Percentiles rank a stretch among this genome's conserved stretches.
These are phyloP conservation scores for Globisporangium abappressorium DNA, from an alignment of 352 stramenopile species.

Conservation along the genomic window DNA sequence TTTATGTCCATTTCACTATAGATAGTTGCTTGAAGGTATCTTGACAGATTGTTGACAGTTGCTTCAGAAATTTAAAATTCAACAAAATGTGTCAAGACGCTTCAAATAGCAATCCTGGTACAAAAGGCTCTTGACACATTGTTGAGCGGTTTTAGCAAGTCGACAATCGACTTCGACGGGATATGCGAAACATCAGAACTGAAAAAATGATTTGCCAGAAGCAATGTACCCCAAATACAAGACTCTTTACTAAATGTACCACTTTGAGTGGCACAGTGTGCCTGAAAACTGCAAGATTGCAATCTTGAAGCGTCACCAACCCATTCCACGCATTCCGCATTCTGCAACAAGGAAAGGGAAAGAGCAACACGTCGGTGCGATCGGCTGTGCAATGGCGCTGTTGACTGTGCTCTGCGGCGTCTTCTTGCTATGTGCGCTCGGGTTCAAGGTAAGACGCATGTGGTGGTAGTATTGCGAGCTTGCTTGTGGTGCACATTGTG, in stretches of 20 bases:
- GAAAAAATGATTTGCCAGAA: no score
- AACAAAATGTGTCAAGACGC: no score
- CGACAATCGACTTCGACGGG: no score
- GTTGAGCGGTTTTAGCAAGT: no score
- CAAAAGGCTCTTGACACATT: no score
- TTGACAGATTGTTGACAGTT: no score
- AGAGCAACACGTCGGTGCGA: not conserved
- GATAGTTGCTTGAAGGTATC: no score
- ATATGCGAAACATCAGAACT: no score
- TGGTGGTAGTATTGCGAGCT: no score
- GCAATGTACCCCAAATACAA: not conserved
- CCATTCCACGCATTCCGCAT: constrained; percentile 1
- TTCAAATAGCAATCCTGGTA: no score
- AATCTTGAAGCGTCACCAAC: constrained; percentile 16
- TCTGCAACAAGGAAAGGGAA: not conserved
- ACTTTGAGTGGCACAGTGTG: not conserved
- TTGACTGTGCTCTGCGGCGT: not conserved
- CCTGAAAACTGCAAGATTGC: not conserved
- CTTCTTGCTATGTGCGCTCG: constrained; percentile 8
- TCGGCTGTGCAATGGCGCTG: not conserved
- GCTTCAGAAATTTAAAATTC: no score
- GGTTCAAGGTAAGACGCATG: constrained; percentile 9
- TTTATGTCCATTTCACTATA: no score
- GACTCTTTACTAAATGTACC: not conserved
- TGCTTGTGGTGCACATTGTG: not conserved